Conservation (phyloP, 1,284 basidiomycete genomes). For the Tilletia setariae region DNA sequence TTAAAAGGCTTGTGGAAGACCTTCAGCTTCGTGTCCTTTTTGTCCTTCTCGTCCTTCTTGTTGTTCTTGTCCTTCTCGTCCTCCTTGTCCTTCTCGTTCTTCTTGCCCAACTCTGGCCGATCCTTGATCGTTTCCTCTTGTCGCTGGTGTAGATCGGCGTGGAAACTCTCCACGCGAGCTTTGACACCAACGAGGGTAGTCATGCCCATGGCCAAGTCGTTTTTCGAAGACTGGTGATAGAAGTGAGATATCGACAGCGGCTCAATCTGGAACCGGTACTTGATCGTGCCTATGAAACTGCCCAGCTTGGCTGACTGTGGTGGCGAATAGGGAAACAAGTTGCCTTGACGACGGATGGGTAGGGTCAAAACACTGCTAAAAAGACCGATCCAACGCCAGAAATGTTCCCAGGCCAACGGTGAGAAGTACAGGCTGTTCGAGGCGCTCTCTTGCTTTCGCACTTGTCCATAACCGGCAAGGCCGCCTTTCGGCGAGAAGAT, state of each 20-base stretch:
- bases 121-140: constrained; percentile 69
- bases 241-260: constrained; percentile 81
- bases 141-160: constrained; percentile 87
- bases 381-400: constrained; percentile 84
- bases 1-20: constrained; percentile 77
- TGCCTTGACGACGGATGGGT: constrained; percentile 76
- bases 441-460: constrained; percentile 27
- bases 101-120: constrained; percentile 38
- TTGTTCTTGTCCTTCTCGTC: constrained; percentile 34
- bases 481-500: constrained; percentile 62
- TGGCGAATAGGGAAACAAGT: constrained; percentile 70
- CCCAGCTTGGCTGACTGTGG: constrained; percentile 83
- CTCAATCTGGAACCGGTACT: constrained; percentile 78
- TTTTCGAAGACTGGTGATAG: constrained; percentile 74
- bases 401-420: constrained; percentile 81
- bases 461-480: constrained; percentile 42
- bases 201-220: constrained; percentile 73
- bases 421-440: constrained; percentile 79
- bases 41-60: no score
- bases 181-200: constrained; percentile 80
- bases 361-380: constrained; percentile 78
- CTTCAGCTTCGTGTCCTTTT: constrained; percentile 19
- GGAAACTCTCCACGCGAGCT: constrained; percentile 73
- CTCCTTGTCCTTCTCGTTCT: no score
- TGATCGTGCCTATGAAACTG: constrained; percentile 82